A percentile compares a stretch with the other conserved stretches of the same genome.
These are phyloP conservation scores for Chaetomiaceae sp. DNA, from an alignment of 2,329 filamentous ascomycete species.

Conservation along the genomic window DNA sequence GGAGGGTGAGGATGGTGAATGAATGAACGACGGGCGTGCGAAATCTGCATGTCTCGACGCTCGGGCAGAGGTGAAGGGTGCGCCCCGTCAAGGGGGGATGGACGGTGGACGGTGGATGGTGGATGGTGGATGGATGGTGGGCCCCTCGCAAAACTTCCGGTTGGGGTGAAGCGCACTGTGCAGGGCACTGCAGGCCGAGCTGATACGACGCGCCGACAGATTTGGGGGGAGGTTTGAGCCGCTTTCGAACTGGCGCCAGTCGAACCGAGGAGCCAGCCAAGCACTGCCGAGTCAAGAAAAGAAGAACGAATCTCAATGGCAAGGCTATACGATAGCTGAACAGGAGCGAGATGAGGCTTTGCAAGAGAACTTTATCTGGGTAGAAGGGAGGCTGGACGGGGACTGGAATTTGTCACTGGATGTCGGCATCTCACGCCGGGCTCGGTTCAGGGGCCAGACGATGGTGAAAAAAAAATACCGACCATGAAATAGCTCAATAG, in stretches of 20 bases:
- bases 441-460: neutral
- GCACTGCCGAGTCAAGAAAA: neutral
- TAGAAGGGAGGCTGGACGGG: too few species aligned
- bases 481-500: neutral
- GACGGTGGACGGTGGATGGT: neutral
- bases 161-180: slow-evolving; percentile 17
- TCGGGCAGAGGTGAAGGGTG: slow-evolving; percentile 17
- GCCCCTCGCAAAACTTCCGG: slow-evolving; percentile 23
- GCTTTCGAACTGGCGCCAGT: neutral
- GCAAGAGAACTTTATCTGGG: too few species aligned
- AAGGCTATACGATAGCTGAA: too few species aligned
- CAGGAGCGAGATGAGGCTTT: too few species aligned
- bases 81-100: slow-evolving; percentile 9
- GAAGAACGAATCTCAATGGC: too few species aligned
- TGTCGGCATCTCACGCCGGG: neutral
- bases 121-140: slow-evolving; percentile 12
- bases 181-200: neutral
- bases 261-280: too few species aligned
- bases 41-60: slow-evolving; percentile 17
- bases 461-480: neutral
- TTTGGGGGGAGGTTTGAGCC: neutral
- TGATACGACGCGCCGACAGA: neutral
- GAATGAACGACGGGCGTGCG: slow-evolving; percentile 9
- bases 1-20: slow-evolving; percentile 5
- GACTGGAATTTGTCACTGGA: neutral